Evolutionary conservation across 371 early-diverging fungal genomes (phyloP).

Genomic region (Mucor saturninus): DNA sequence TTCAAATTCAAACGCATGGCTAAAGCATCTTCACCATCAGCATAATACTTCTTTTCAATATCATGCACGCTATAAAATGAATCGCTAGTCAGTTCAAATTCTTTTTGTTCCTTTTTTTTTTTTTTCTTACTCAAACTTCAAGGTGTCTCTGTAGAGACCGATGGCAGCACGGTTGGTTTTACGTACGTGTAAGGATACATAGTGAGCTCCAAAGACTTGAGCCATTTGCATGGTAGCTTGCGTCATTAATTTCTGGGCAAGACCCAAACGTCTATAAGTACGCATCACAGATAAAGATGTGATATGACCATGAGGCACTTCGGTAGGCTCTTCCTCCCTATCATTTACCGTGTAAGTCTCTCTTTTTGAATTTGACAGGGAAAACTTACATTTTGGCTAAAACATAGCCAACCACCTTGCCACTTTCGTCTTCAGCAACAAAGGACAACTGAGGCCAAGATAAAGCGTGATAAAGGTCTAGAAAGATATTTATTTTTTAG

Average conservation of each 20-base stretch:
- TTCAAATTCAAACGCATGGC: constrained; percentile 71
- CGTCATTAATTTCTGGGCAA: constrained; percentile 95
- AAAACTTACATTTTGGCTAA: constrained; percentile 91
- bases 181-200: constrained; percentile 93
- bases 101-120: no score
- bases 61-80: constrained; percentile 72
- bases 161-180: constrained; percentile 94
- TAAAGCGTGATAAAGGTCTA: constrained; percentile 90
- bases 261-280: constrained; percentile 91
- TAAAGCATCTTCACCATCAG: constrained; percentile 95
- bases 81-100: not conserved
- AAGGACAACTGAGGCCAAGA: constrained; percentile 97
- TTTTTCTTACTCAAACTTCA: constrained; percentile 80
- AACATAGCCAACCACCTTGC: constrained; percentile 95
- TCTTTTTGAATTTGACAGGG: not conserved
- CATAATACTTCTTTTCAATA: constrained; percentile 95
- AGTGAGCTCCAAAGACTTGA: constrained; percentile 84
- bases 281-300: constrained; percentile 96
- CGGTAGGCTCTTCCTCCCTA: constrained; percentile 86
- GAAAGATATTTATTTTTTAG: not conserved
- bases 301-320: constrained; percentile 92
- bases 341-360: not conserved
- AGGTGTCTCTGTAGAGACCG: constrained; percentile 88
- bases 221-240: constrained; percentile 92
- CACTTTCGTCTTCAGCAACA: constrained; percentile 92